Percentiles rank a stretch among this genome's conserved stretches.
phyloP scores from a whole-genome alignment of 768 basidiomycete species.

The Auricularia auricula-judae region DNA sequence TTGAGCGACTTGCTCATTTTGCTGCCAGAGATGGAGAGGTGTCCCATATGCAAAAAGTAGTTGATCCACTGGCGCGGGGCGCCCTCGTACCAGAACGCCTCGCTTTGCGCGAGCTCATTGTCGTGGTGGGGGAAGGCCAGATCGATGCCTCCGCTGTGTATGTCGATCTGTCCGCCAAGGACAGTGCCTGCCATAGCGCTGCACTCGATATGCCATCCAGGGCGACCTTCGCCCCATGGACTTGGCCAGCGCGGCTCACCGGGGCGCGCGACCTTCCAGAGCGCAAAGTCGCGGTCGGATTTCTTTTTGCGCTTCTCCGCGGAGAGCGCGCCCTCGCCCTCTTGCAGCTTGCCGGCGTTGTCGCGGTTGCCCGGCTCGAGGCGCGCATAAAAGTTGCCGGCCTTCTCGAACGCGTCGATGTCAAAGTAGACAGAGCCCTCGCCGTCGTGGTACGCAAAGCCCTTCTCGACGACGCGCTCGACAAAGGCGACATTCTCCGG shows the following conservation, averaged over 20 bases:
- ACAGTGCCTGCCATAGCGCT: constrained; percentile 95
- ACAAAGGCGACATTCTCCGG: constrained; percentile 91
- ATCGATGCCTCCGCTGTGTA: constrained; percentile 95
- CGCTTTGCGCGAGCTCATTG: constrained; percentile 95
- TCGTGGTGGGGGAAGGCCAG: constrained; percentile 99
- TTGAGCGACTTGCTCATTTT: constrained; percentile 99
- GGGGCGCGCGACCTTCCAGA: constrained; percentile 95
- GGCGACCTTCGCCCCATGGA: constrained; percentile 91
- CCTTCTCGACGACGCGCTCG: constrained; percentile 72
- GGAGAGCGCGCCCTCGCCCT: constrained; percentile 71
- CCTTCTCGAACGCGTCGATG: constrained; percentile 67
- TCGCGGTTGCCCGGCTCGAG: constrained; percentile 94
- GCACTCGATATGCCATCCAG: constrained; percentile 99
- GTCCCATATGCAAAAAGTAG: constrained; percentile 97
- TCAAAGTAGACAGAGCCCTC: constrained; percentile 90
- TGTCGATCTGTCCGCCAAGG: constrained; percentile 86
- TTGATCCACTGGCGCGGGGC: constrained; percentile 74
- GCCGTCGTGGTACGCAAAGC: constrained; percentile 60
- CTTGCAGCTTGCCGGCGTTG: constrained; percentile 79
- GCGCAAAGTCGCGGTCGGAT: constrained; percentile 74
- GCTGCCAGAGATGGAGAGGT: constrained; percentile 93
- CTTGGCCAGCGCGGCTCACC: constrained; percentile 97
- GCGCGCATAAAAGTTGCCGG: constrained; percentile 84
- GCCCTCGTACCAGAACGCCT: constrained; percentile 34
- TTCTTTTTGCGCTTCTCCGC: background rate